Percentiles rank a stretch among this genome's conserved stretches.
Conservation (phyloP, 345 rosid species). For the Erucastrum elatum region DNA sequence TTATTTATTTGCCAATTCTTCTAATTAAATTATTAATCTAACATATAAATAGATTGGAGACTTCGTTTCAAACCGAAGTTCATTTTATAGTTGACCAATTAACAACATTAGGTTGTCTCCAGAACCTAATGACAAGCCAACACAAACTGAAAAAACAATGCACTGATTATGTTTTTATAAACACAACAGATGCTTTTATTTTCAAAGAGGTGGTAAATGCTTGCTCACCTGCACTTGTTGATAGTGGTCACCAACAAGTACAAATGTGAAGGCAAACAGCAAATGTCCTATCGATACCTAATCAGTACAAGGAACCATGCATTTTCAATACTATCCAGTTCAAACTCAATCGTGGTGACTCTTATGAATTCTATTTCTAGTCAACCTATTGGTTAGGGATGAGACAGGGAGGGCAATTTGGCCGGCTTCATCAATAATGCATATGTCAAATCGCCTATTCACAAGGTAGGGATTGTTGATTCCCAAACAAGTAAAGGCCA, state of each 20-base stretch:
- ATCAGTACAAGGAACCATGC: constrained; percentile 24
- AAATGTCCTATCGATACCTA: constrained; percentile 94
- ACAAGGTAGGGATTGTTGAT: constrained; percentile 81
- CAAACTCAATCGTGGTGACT: neutral
- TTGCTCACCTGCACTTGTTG: constrained; percentile 79
- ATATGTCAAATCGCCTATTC: constrained; percentile 82
- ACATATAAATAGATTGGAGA: no score
- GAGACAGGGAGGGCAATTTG: constrained; percentile 91
- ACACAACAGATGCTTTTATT: constrained; percentile 29
- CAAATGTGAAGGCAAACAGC: constrained; percentile 80
- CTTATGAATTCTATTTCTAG: no score
- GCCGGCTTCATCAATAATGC: constrained; percentile 99
- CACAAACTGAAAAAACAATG: no score
- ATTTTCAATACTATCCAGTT: neutral
- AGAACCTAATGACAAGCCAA: no score
- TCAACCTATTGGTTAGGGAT: neutral
- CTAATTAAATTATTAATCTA: no score
- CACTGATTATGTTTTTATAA: neutral
- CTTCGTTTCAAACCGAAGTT: no score
- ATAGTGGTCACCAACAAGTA: constrained; percentile 98
- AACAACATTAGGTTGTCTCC: no score
- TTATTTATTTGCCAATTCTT: no score
- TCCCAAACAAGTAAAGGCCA: constrained; percentile 93
- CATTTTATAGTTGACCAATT: no score
- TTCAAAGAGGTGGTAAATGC: constrained; percentile 11